phyloP scores from a whole-genome alignment of 2,329 filamentous ascomycete species.

The Colletotrichum australisinense region DNA sequence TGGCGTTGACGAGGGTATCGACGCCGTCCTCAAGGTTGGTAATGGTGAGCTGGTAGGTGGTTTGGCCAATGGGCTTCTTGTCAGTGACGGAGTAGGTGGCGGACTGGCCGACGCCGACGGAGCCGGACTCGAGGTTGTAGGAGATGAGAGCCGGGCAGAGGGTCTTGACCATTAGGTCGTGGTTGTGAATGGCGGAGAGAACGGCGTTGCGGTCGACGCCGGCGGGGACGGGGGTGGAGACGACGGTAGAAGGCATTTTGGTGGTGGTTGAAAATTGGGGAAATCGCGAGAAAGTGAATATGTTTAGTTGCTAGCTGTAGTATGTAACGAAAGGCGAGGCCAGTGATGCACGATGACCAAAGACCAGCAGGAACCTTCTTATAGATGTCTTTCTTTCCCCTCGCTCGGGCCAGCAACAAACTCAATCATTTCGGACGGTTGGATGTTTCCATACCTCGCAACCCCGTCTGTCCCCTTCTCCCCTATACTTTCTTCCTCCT shows the following conservation, averaged over 20 bases:
- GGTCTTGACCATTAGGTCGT: slow-evolving; percentile 36
- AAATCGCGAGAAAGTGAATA: not conserved
- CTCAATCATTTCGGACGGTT: slow-evolving; percentile 6
- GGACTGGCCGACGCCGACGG: slow-evolving; percentile 20
- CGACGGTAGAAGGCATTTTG: slow-evolving; percentile 27
- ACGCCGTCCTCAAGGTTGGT: slow-evolving; percentile 34
- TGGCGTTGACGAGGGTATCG: slow-evolving; percentile 34
- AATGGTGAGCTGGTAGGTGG: slow-evolving; percentile 34
- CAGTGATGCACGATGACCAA: slow-evolving; percentile 9
- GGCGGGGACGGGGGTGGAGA: slow-evolving; percentile 31
- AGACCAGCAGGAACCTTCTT: slow-evolving; percentile 21
- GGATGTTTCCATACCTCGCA: not conserved
- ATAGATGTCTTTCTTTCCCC: slow-evolving; percentile 14
- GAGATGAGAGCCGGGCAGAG: slow-evolving; percentile 33
- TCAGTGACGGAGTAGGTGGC: slow-evolving; percentile 34
- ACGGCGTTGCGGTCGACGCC: slow-evolving; percentile 21
- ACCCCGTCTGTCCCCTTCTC: not conserved
- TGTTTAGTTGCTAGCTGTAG: not conserved
- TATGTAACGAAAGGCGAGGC: not conserved
- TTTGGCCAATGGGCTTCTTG: slow-evolving; percentile 36
- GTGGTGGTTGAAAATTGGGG: not conserved
- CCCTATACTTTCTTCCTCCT: not conserved
- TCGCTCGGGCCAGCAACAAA: slow-evolving; percentile 13
- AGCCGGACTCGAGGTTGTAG: slow-evolving; percentile 30
- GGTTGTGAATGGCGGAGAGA: slow-evolving; percentile 31